Percentiles rank a stretch among this genome's conserved stretches.
Conservation (phyloP, 2,329 filamentous ascomycete species). For the Phoma sp. region DNA sequence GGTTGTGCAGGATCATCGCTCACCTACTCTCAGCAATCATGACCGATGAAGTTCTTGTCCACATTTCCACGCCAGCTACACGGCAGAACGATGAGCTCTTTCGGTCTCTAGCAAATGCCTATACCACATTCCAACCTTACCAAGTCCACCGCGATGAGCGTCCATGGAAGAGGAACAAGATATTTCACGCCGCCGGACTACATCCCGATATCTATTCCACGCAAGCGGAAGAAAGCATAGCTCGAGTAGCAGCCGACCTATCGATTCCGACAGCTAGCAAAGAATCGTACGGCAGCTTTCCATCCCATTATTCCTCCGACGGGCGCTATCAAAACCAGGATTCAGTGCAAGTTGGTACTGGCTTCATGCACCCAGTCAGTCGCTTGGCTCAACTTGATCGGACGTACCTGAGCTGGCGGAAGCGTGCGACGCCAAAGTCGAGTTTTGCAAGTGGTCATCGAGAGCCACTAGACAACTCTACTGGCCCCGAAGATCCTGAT, state of each 20-base stretch:
- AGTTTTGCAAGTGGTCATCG: conserved; percentile 3
- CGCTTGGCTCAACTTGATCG: conserved; percentile 38
- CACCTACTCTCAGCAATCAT: conserved; percentile 23
- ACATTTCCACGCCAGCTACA: conserved; percentile 55
- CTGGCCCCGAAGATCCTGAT: conserved; percentile 14
- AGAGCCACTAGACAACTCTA: neutral
- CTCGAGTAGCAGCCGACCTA: neutral
- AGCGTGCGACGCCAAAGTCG: conserved; percentile 18
- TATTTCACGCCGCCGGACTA: neutral
- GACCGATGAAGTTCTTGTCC: conserved; percentile 54
- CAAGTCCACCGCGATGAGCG: neutral
- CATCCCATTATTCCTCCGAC: conserved; percentile 30
- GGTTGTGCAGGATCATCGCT: conserved; percentile 9
- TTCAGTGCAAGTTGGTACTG: conserved; percentile 1
- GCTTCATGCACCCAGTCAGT: conserved; percentile 22
- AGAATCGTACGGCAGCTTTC: conserved; percentile 47
- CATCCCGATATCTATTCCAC: neutral
- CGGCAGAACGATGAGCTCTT: conserved; percentile 53
- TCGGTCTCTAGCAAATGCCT: conserved; percentile 50
- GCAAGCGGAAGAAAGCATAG: neutral
- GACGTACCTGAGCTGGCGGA: conserved; percentile 35
- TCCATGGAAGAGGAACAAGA: neutral
- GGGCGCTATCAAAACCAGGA: neutral
- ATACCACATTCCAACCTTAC: conserved; percentile 46
- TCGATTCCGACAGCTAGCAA: conserved; percentile 28